A percentile compares a stretch with the other conserved stretches of the same genome.
phyloP scores from a whole-genome alignment of 2,329 filamentous ascomycete species.

The Zymoseptoria ardabiliae region DNA sequence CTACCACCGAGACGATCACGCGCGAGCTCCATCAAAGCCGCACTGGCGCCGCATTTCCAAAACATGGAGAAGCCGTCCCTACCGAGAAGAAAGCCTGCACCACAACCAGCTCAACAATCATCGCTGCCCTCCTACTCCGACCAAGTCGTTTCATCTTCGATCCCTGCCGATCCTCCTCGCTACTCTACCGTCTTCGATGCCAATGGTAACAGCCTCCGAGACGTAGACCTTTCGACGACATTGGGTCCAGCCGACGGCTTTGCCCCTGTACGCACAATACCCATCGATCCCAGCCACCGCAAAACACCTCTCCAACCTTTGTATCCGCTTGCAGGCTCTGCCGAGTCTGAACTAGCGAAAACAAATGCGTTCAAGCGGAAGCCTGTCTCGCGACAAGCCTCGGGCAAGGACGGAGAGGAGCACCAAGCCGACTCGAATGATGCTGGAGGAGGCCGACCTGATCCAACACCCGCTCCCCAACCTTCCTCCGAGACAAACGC shows the following conservation, averaged over 20 bases:
- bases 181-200: constrained; percentile 37
- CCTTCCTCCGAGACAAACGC: background rate
- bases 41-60: constrained; percentile 12
- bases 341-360: background rate
- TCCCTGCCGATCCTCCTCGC: constrained; percentile 34
- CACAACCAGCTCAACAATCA: constrained; percentile 17
- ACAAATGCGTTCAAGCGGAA: constrained; percentile 9
- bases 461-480: background rate
- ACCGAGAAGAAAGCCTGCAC: constrained; percentile 36
- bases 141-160: constrained; percentile 20
- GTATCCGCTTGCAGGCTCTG: background rate
- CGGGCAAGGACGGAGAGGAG: constrained; percentile 11
- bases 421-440: background rate
- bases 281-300: background rate
- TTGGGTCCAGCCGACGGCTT: constrained; percentile 37
- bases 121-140: background rate
- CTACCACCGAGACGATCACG: constrained; percentile 30
- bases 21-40: constrained; percentile 14
- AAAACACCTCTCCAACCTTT: background rate
- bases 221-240: constrained; percentile 34
- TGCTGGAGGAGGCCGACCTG: background rate
- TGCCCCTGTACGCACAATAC: constrained; percentile 15
- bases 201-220: constrained; percentile 23
- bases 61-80: constrained; percentile 13
- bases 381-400: constrained; percentile 7